A percentile compares a stretch with the other conserved stretches of the same genome.
Evolutionary conservation across 495 filamentous ascomycete species (phyloP).

Genomic region (Platismatia glauca): DNA sequence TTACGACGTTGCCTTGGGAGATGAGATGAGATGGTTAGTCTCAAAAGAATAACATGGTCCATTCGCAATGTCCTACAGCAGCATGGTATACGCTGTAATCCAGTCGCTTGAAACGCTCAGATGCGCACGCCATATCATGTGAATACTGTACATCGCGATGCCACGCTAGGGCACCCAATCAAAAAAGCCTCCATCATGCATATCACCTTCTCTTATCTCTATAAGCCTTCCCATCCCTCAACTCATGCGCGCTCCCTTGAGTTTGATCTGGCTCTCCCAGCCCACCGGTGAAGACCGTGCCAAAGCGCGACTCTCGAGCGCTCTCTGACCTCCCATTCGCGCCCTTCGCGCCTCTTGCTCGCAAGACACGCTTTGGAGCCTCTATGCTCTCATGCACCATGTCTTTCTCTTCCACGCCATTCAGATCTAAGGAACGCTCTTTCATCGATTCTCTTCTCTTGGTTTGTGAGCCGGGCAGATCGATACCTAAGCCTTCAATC

Average conservation of each 20-base stretch:
- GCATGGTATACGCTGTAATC: not conserved
- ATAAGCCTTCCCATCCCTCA: conserved; percentile 1
- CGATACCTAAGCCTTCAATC: conserved; percentile 28
- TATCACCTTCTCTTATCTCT: not conserved
- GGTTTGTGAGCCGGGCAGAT: conserved; percentile 31
- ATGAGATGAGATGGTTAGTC: not conserved
- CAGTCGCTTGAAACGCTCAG: not conserved
- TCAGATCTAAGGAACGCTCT: conserved; percentile 5
- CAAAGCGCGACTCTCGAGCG: conserved; percentile 3
- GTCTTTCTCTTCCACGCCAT: conserved; percentile 29
- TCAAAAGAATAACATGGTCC: not conserved
- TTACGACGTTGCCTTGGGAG: not conserved
- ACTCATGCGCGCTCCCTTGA: conserved; percentile 3
- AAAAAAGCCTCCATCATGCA: not conserved
- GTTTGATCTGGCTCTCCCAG: conserved; percentile 22
- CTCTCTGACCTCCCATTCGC: conserved; percentile 9
- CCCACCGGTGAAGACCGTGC: conserved; percentile 23
- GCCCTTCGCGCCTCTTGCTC: conserved; percentile 8
- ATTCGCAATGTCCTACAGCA: not conserved
- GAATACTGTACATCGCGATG: not conserved
- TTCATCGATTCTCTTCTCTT: conserved; percentile 9
- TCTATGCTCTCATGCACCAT: conserved; percentile 11
- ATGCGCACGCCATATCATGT: not conserved
- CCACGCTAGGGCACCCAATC: not conserved
- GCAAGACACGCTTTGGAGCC: conserved; percentile 12